Conservation (phyloP, 345 rosid species). For the Cochlearia excelsa region DNA sequence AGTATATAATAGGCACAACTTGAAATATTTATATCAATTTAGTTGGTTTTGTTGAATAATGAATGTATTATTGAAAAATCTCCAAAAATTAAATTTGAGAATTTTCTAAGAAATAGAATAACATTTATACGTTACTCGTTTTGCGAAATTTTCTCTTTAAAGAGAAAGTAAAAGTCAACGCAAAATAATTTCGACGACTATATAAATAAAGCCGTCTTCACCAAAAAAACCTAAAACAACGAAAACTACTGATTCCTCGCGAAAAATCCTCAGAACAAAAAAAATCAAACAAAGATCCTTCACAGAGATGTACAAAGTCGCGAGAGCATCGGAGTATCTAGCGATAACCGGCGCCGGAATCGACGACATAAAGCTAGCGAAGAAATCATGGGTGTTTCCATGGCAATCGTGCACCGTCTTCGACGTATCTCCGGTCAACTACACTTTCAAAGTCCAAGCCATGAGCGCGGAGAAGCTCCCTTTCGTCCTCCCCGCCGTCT, state of each 20-base stretch:
- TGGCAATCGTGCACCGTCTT: slow-evolving; percentile 57
- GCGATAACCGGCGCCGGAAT: slow-evolving; percentile 63
- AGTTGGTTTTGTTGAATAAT: slow-evolving; percentile 4
- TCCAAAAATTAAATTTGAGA: neutral
- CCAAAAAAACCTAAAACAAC: neutral
- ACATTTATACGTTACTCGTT: neutral
- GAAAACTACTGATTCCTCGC: neutral
- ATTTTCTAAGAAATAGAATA: slow-evolving; percentile 10
- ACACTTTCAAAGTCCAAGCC: slow-evolving; percentile 82
- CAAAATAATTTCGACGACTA: neutral
- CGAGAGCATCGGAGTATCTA: slow-evolving; percentile 53
- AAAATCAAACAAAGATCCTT: neutral
- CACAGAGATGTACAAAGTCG: slow-evolving; percentile 48
- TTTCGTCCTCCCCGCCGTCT: slow-evolving; percentile 66
- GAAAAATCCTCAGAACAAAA: neutral
- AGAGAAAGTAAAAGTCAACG: neutral
- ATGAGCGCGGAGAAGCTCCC: slow-evolving; percentile 94
- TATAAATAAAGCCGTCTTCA: neutral
- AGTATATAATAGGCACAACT: too few species aligned
- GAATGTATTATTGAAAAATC: too few species aligned
- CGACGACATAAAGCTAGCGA: slow-evolving; percentile 57
- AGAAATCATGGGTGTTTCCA: slow-evolving; percentile 66
- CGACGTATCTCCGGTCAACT: slow-evolving; percentile 74
- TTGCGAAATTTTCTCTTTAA: neutral
- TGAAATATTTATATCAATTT: neutral